Base-by-base conservation (phyloP, 306 rosid species). In the Lotus japonicus region DNA sequence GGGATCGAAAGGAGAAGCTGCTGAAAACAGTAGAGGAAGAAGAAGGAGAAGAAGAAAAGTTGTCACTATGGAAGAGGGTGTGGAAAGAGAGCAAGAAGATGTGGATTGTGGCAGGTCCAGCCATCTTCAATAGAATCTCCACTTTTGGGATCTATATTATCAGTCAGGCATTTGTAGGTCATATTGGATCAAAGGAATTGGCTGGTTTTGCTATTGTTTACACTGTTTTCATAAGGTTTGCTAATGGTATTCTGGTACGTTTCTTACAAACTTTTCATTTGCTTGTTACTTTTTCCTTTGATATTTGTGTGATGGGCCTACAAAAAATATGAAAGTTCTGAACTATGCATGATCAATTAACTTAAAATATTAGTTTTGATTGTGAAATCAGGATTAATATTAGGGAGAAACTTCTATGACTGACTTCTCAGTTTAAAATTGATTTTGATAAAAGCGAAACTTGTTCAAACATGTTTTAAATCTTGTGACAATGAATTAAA, bases 61-160 rank as follows among this genome's bases (percentile, higher is more conserved):
- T 21, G 17, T 11, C 71, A 21, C 0, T 77, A 16, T 16, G 4
- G 71, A 63, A 61, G 57, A 84, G 41, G 66, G 23, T 62, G 1
- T 79, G 87, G 83, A 5, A 6, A 31, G 89, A 85, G 61, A 64
- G 43, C 58, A 82, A 85, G 69, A 0, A 64, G 6, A 66, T 85
- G 74, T 85, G 85, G 89, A 9, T 46, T 14, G 81, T 85, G 2
- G 83, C 89, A 43, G 81, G 38, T 16, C 89, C 89, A 10, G 77
- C 73, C 7, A 85, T 80, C 4, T 77, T 79, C 77, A 73, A 83
- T 0, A 61, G 83, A 15, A 45, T 66, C 23, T 73, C 81, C 3
- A 28, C 81, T 5, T 85, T 85, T 19, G 87, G 89, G 4, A 38
- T 85, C 39, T 31, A 70, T 18, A 49, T 82, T n/a, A 81, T 82